These are phyloP conservation scores for Pseudozyma flocculosa DNA, from an alignment of 1,284 basidiomycete genomes.

Conservation along the genomic window DNA sequence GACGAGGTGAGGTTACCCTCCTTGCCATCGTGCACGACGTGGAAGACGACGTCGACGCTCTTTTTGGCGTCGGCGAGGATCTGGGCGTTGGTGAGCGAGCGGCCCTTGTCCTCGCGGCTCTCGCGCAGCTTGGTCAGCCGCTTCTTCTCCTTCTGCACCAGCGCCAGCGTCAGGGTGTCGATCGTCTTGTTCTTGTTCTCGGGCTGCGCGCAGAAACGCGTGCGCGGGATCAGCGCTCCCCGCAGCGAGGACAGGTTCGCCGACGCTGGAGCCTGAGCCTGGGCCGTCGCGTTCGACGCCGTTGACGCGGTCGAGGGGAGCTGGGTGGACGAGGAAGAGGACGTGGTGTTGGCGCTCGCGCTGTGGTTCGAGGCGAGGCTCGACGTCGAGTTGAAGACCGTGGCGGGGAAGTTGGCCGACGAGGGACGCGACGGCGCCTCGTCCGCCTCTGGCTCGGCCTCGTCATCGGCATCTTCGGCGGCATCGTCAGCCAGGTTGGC, in stretches of 20 bases:
- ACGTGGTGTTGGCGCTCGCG: too few species aligned
- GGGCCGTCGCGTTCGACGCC: conserved; percentile 4
- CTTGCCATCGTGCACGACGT: conserved; percentile 27
- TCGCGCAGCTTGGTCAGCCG: conserved; percentile 17
- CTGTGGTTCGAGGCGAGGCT: too few species aligned
- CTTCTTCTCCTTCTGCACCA: conserved; percentile 12
- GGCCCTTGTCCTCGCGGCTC: conserved; percentile 3
- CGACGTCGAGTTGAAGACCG: too few species aligned
- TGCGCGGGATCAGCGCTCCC: conserved; percentile 5
- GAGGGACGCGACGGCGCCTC: too few species aligned
- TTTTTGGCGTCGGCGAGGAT: conserved; percentile 22
- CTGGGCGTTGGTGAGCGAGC: conserved; percentile 15
- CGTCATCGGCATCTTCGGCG: too few species aligned
- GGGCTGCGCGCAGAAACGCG: conserved; percentile 25
- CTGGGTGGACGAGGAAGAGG: too few species aligned
- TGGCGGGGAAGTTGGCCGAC: too few species aligned
- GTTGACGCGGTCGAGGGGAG: too few species aligned
- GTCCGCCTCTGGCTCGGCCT: too few species aligned
- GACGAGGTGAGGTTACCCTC: conserved; percentile 14
- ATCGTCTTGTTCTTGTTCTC: conserved; percentile 18
- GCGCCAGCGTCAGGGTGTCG: conserved; percentile 6
- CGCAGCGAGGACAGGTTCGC: not conserved
- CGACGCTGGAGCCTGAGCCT: conserved; percentile 6
- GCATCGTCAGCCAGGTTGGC: too few species aligned
- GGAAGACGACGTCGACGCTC: conserved; percentile 29